phyloP scores from a whole-genome alignment of 805 yeast genomes.

The Schizosaccharomyces cryophilus region DNA sequence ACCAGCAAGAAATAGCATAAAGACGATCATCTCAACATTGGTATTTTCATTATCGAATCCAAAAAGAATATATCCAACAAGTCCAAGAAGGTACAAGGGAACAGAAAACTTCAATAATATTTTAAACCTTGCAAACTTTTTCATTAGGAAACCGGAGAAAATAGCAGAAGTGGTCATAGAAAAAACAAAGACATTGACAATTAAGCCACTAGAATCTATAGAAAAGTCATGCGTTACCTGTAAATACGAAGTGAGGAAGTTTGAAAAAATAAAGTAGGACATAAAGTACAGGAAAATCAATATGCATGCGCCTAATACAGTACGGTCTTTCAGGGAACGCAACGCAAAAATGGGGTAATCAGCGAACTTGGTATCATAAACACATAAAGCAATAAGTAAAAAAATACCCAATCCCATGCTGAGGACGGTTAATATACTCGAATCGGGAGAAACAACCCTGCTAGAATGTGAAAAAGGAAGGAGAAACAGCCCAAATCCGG shows the following conservation, averaged over 20 bases:
- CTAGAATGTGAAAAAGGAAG: conserved; percentile 28
- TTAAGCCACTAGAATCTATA: conserved; percentile 32
- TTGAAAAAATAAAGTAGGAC: conserved; percentile 13
- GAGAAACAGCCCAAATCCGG: conserved; percentile 32
- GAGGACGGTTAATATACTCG: conserved; percentile 16
- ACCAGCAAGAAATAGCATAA: conserved; percentile 23
- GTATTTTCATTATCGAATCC: background rate
- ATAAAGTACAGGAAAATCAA: conserved; percentile 31
- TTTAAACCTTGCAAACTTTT: conserved; percentile 19
- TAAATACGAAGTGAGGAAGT: conserved; percentile 36
- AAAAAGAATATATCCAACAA: background rate
- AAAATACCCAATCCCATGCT: conserved; percentile 36
- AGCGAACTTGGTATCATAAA: conserved; percentile 31
- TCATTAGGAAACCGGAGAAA: conserved; percentile 28
- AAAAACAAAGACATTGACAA: conserved; percentile 31
- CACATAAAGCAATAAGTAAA: conserved; percentile 24
- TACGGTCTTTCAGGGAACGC: conserved; percentile 31
- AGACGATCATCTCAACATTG: background rate
- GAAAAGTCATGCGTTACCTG: conserved; percentile 28
- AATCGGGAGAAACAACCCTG: background rate
- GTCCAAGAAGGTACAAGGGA: background rate
- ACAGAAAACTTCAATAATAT: background rate
- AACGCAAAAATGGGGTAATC: conserved; percentile 18
- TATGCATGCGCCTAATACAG: conserved; percentile 38
- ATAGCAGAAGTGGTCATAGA: conserved; percentile 20